Base-by-base conservation (phyloP, 768 basidiomycete species). In the Galerina sulciceps region DNA sequence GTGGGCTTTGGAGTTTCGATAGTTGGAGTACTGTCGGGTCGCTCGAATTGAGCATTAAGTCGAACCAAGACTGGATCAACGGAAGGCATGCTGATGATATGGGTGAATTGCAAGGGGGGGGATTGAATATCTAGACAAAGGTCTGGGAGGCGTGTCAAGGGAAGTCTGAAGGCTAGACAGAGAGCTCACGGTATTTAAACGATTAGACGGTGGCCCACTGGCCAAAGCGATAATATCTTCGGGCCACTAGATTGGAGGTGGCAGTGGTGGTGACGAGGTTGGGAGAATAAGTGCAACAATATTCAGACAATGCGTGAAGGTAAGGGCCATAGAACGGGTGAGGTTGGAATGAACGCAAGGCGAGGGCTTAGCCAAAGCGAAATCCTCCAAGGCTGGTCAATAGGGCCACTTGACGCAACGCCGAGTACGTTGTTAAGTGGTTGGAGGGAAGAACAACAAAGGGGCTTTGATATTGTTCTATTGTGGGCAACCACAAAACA, bases 1-100 rank as follows among this genome's bases (percentile, higher is more conserved):
- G 51, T 59, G 6, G 64, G 61, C 47, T 48, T 59, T 10, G 64
- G 61, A 15, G 55, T 62, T 40, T 60, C 51, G 43, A 60, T 49
- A 5, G 47, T 48, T 9, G 45, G 47, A 49, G 26, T 31, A 31
- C 8, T 51, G 0, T 36, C 1, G 22, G 36, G 13, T 18, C n/a
- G 20, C 37, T 51, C 35, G 18, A 51, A 22, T 20, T 37, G 20
- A 3, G 49, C 36, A 15, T 38, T 37, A 23, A 36, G 49, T 20
- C 22, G 49, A 23, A 35, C 35, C 13, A 36, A 20, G 35, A 40
- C 6, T 22, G 49, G 18, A 8, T 51, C 20, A 14, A 20, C 18
- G 9, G 37, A 35, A 15, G 18, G 13, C 49, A 51, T 51, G 2
- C 14, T 38, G 37, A 6, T 2, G 20, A 10, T 11, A 22, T 13